phyloP scores from a whole-genome alignment of 345 rosid species.

The Camelina hispida region DNA sequence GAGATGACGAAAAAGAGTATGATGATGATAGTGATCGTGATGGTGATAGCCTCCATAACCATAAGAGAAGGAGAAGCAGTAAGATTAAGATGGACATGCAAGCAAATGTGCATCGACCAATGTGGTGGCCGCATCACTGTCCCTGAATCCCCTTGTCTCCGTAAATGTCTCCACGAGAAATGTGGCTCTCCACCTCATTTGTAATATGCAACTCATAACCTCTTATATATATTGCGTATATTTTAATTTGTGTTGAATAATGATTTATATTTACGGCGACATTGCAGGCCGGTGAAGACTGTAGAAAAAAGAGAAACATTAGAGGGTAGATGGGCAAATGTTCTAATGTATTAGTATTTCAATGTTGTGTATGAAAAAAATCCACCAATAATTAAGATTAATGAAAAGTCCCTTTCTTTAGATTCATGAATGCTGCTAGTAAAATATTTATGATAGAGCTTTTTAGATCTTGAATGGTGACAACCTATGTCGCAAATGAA shows the following conservation, averaged over 20 bases:
- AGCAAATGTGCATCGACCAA: not conserved
- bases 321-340: not conserved
- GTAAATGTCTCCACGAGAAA: not conserved
- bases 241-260: not conserved
- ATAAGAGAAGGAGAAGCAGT: not conserved
- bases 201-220: not conserved
- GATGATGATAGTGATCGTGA: not conserved
- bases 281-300: not conserved
- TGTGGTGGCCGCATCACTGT: slow-evolving; percentile 13
- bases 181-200: not conserved
- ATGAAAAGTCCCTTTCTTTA: not conserved
- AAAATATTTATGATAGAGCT: too few relatives aligned
- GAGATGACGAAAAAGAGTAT: slow-evolving; percentile 11
- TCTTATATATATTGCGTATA: not conserved
- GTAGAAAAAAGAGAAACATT: not conserved
- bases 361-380: not conserved
- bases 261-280: not conserved
- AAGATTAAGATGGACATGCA: not conserved
- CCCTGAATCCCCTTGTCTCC: not conserved
- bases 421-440: too few relatives aligned
- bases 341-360: not conserved
- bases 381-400: slow-evolving; percentile 9
- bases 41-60: not conserved
- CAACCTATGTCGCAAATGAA: too few relatives aligned
- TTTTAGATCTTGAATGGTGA: too few relatives aligned